Evolutionary conservation across 345 rosid species (phyloP).

Genomic region (Litchi chinensis): DNA sequence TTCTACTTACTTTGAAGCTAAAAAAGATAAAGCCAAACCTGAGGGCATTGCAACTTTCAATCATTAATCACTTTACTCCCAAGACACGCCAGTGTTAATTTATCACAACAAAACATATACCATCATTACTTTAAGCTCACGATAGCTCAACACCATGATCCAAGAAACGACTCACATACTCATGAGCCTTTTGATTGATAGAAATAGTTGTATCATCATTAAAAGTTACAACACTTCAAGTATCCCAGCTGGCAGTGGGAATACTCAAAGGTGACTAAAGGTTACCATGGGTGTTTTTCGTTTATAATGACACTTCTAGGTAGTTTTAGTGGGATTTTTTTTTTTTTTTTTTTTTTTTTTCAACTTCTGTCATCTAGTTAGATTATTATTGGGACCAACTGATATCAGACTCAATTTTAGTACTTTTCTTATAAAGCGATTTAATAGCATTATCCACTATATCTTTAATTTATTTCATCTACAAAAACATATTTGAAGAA

Average conservation of each 20-base stretch:
- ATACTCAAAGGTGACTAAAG: too few relatives aligned
- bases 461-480: neutral
- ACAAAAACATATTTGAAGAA: neutral
- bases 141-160: neutral
- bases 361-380: too few relatives aligned
- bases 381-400: too few relatives aligned
- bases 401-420: too few relatives aligned
- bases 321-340: too few relatives aligned
- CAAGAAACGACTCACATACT: neutral
- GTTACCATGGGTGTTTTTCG: too few relatives aligned
- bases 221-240: neutral
- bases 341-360: too few relatives aligned
- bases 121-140: neutral
- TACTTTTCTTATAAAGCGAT: too few relatives aligned
- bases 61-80: conserved; percentile 13
- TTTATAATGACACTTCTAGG: too few relatives aligned
- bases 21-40: neutral
- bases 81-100: conserved; percentile 1
- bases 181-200: neutral
- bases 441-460: too few relatives aligned
- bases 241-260: too few relatives aligned
- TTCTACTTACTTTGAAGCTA: neutral
- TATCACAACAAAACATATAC: neutral
- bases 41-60: neutral
- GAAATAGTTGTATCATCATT: neutral